These are phyloP conservation scores for Microthyrium microscopicum DNA, from an alignment of 2,329 filamentous ascomycete species.

Conservation along the genomic window DNA sequence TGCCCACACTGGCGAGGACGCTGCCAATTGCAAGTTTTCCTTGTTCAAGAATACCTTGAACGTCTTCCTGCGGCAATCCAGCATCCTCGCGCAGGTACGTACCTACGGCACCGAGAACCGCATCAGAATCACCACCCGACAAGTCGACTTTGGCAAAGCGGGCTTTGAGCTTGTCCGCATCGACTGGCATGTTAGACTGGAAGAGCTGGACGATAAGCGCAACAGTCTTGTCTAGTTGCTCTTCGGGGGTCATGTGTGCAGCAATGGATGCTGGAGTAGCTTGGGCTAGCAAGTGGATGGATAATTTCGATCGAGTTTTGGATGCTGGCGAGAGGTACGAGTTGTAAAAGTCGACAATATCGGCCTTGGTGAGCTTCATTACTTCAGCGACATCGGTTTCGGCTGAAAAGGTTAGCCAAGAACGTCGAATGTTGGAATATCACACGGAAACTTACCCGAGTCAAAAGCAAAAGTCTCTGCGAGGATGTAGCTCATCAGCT, in stretches of 20 bases:
- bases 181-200: constrained; percentile 26
- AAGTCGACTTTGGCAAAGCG: constrained; percentile 30
- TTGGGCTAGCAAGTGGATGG: constrained; percentile 70
- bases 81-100: constrained; percentile 27
- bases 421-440: constrained; percentile 1
- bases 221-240: constrained; percentile 17
- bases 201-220: constrained; percentile 29
- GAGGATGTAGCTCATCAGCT: constrained; percentile 73
- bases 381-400: constrained; percentile 63
- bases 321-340: constrained; percentile 63
- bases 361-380: constrained; percentile 56
- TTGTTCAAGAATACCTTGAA: constrained; percentile 31
- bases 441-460: constrained; percentile 42
- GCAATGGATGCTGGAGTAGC: constrained; percentile 24
- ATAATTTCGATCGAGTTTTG: constrained; percentile 57
- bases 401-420: constrained; percentile 26
- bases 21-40: constrained; percentile 29
- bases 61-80: constrained; percentile 33
- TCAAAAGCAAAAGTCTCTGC: constrained; percentile 84
- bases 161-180: constrained; percentile 24
- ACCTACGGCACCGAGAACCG: constrained; percentile 34
- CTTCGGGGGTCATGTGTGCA: constrained; percentile 23
- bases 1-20: constrained; percentile 26
- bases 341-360: constrained; percentile 66
- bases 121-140: constrained; percentile 27